These are phyloP conservation scores for Plasmodium coatneyi DNA, from an alignment of 169 alveolate genomes.

Conservation along the genomic window DNA sequence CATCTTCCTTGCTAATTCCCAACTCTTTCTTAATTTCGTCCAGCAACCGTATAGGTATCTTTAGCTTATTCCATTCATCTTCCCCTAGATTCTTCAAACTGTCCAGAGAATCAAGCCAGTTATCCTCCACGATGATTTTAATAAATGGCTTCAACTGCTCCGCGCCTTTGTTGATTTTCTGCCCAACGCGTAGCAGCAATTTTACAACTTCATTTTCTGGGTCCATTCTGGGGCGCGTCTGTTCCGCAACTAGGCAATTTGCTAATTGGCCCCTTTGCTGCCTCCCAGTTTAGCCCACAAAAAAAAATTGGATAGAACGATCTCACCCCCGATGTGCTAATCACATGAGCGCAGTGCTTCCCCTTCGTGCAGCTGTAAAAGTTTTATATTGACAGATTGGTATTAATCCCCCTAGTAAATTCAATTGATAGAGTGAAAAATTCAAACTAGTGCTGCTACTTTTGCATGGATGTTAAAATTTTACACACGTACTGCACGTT, in stretches of 20 bases:
- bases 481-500: background rate
- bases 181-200: conserved; percentile 27
- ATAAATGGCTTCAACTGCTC: conserved; percentile 54
- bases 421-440: background rate
- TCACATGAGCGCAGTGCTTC: background rate
- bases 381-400: background rate
- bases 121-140: conserved; percentile 50
- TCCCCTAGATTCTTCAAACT: conserved; percentile 39
- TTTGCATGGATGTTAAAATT: background rate
- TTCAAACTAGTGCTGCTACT: background rate
- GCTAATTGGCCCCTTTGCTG: background rate
- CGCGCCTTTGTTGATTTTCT: conserved; percentile 39
- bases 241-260: background rate
- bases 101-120: conserved; percentile 59
- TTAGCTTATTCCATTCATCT: conserved; percentile 57
- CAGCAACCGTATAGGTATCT: conserved; percentile 30
- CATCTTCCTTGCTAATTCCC: background rate
- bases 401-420: background rate
- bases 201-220: conserved; percentile 46
- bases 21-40: conserved; percentile 59
- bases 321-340: background rate
- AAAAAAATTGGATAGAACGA: background rate
- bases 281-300: background rate
- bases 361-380: background rate
- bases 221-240: background rate